phyloP scores from a whole-genome alignment of 2,329 filamentous ascomycete species.

The Nakataea oryzae region DNA sequence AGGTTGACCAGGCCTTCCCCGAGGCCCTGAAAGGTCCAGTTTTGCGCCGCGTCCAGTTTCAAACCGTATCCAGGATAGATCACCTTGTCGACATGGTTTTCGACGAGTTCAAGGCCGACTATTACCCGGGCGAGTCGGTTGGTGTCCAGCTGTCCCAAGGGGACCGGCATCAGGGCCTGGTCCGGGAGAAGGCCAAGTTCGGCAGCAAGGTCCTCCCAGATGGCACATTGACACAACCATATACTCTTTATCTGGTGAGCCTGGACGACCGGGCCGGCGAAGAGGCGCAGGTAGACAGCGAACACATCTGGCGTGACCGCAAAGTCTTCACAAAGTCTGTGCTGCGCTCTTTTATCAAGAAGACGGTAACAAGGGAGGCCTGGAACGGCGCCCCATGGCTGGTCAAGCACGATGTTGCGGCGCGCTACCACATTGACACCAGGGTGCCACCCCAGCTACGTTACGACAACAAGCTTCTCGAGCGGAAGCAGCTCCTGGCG shows the following conservation, averaged over 20 bases:
- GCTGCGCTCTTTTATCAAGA: slow-evolving; percentile 86
- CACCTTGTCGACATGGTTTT: slow-evolving; percentile 60
- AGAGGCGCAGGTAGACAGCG: slow-evolving; percentile 70
- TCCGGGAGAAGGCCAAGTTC: slow-evolving; percentile 79
- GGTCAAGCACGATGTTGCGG: slow-evolving; percentile 74
- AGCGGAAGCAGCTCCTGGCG: slow-evolving; percentile 62
- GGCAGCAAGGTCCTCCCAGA: slow-evolving; percentile 51
- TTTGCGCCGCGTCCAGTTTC: slow-evolving; percentile 83
- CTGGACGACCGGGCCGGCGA: slow-evolving; percentile 57
- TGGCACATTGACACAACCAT: slow-evolving; percentile 59
- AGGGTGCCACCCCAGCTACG: slow-evolving; percentile 73
- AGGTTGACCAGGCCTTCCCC: slow-evolving; percentile 86
- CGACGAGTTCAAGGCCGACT: slow-evolving; percentile 78
- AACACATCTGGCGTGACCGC: slow-evolving; percentile 75
- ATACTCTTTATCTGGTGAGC: slow-evolving; percentile 72
- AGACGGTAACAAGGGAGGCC: slow-evolving; percentile 80
- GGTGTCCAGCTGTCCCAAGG: slow-evolving; percentile 60
- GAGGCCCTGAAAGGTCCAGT: slow-evolving; percentile 86
- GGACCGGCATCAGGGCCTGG: slow-evolving; percentile 60
- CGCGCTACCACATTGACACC: slow-evolving; percentile 77
- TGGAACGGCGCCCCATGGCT: slow-evolving; percentile 97
- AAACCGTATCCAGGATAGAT: slow-evolving; percentile 80
- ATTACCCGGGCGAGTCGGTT: slow-evolving; percentile 81
- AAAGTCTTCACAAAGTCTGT: slow-evolving; percentile 94
- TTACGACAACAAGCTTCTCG: slow-evolving; percentile 68